phyloP scores from a whole-genome alignment of 257 asterid species.

The Mentha longifolia region DNA sequence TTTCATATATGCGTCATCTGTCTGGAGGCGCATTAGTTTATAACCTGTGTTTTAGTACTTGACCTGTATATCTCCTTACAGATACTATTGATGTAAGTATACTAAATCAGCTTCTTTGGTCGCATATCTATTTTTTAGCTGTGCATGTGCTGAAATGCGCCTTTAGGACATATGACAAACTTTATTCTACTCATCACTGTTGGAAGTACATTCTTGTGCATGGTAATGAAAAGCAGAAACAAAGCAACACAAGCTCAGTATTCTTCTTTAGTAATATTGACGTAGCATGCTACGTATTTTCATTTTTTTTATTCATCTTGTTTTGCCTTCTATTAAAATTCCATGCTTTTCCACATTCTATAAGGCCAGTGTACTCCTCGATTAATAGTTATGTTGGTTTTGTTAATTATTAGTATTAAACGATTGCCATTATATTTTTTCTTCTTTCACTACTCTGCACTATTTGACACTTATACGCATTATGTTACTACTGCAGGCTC shows the following conservation, averaged over 20 bases:
- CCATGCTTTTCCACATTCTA: neutral
- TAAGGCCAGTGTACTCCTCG: conserved; percentile 12
- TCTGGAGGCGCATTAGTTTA: conserved; percentile 14
- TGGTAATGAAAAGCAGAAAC: conserved; percentile 6
- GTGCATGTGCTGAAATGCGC: conserved; percentile 4
- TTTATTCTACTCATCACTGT: neutral
- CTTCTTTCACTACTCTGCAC: conserved; percentile 8
- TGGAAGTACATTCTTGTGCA: conserved; percentile 8
- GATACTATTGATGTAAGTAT: conserved; percentile 6
- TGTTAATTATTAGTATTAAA: neutral
- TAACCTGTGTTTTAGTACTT: neutral
- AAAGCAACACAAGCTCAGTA: neutral
- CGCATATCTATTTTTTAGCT: neutral
- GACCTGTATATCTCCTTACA: neutral
- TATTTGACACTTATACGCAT: conserved; percentile 25
- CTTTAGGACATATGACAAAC: neutral
- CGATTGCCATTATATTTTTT: conserved; percentile 13
- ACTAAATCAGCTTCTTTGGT: conserved; percentile 8
- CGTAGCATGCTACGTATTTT: neutral
- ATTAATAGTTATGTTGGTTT: neutral
- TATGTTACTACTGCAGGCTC: conserved; percentile 61
- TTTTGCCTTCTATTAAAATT: neutral
- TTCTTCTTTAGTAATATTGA: conserved; percentile 8
- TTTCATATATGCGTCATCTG: conserved; percentile 18
- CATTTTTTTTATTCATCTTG: neutral